Evolutionary conservation across 305 asterid species (phyloP), one percentile per base, ranked within the genome.

Genomic region (Ruellia speciosa): DNA sequence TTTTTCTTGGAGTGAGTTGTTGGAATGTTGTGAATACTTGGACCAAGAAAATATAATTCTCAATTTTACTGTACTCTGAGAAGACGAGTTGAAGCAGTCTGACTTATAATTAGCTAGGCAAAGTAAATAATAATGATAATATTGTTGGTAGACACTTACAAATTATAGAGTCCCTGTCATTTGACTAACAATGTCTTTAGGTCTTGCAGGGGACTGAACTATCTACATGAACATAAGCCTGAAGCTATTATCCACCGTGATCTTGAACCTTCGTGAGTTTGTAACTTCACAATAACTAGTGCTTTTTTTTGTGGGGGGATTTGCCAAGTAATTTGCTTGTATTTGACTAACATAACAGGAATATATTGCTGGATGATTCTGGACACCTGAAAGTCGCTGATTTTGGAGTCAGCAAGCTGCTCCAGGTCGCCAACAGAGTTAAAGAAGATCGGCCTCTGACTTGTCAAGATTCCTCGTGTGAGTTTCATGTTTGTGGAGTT

Each of bases 331-430:
- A 19, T 45, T 31, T 17, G 17, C 19, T 54, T 34, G 31, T 35
- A 50, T 40, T 57, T 67, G 16, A 6, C 69, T 65, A 77, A 57
- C 59, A 74, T 61, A 61, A 75, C 88, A 88, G 98, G 67, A 90
- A 87, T 74, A 77, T 87, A 43, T 76, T 90, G 93, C 80, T 78
- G 80, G 96, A 87, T 65, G 96, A 85, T 74, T 81, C 95, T 52
- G 96, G 96, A 59, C 94, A 90, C 74, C 84, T 90, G 58, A 90
- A 90, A 73, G 98, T 90, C 67, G 96, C 98, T 13, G 95, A 90
- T 69, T 90, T 90, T 60, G 96, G 96, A 68, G 79, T 88, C 14
- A 90, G 96, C 87, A 88, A 88, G 77, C 77, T 88, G 65, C 72
- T 92, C 6, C 72, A 78, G 74, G 85, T 86, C 48, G 73, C 93